Conservation (phyloP, 2,329 filamentous ascomycete species). For the Berkeleyomyces rouxiae region DNA sequence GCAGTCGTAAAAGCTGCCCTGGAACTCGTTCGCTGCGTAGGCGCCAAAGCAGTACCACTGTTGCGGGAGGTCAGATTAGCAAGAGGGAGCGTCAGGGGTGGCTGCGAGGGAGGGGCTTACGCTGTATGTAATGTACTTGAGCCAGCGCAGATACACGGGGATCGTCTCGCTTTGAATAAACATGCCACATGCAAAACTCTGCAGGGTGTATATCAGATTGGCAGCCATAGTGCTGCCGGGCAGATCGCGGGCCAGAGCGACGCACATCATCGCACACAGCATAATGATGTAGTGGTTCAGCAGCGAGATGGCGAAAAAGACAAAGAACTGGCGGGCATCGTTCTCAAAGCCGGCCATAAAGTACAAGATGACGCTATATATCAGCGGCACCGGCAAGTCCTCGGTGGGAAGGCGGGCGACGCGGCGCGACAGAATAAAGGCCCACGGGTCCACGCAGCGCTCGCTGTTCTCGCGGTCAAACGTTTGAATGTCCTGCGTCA, state of each 20-base stretch:
- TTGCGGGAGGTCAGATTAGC: slow-evolving; percentile 14
- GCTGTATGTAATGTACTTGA: slow-evolving; percentile 50
- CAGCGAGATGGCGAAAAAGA: slow-evolving; percentile 51
- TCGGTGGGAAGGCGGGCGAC: slow-evolving; percentile 53
- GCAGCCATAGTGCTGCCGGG: slow-evolving; percentile 54
- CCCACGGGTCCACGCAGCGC: slow-evolving; percentile 51
- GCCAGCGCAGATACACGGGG: slow-evolving; percentile 62
- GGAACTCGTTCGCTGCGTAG: slow-evolving; percentile 56
- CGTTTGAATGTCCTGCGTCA: slow-evolving; percentile 56
- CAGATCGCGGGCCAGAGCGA: slow-evolving; percentile 50
- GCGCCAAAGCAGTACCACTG: slow-evolving; percentile 57
- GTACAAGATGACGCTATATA: slow-evolving; percentile 57
- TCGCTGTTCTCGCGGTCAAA: slow-evolving; percentile 64
- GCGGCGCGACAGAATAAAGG: slow-evolving; percentile 53
- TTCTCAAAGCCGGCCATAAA: slow-evolving; percentile 62
- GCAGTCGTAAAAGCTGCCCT: slow-evolving; percentile 56
- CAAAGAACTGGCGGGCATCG: slow-evolving; percentile 48
- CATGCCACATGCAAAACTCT: slow-evolving; percentile 59
- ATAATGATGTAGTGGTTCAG: slow-evolving; percentile 60
- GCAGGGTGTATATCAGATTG: slow-evolving; percentile 56
- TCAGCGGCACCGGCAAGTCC: slow-evolving; percentile 53
- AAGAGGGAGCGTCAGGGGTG: rapidly evolving
- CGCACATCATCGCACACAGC: slow-evolving; percentile 51
- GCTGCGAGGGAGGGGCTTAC: slow-evolving; percentile 21
- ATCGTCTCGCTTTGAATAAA: slow-evolving; percentile 60